A percentile compares a stretch with the other conserved stretches of the same genome.
phyloP scores from a whole-genome alignment of 2,329 filamentous ascomycete genomes.

The Pseudocercospora crystallina region DNA sequence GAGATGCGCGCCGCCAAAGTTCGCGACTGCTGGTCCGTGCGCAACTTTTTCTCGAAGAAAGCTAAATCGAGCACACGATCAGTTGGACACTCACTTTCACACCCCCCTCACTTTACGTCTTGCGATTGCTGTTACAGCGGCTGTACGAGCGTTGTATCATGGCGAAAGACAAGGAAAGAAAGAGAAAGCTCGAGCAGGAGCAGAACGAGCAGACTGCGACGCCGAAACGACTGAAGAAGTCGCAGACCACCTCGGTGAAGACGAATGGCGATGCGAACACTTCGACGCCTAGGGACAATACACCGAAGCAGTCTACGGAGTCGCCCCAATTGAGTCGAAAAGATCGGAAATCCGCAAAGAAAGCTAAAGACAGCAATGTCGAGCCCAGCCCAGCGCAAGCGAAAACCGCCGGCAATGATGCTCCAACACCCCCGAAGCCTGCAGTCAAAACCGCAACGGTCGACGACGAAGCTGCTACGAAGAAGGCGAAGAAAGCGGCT shows the following conservation, averaged over 20 bases:
- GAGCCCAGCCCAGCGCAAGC: no score
- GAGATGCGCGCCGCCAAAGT: not conserved
- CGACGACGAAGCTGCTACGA: constrained; percentile 5
- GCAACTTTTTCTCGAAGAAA: constrained; percentile 14
- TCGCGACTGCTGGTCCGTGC: constrained; percentile 5
- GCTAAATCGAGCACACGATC: constrained; percentile 9
- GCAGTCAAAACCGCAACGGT: not conserved
- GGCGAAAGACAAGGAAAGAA: constrained; percentile 21
- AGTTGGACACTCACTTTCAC: not conserved
- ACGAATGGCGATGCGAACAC: constrained; percentile 10
- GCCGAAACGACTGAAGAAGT: constrained; percentile 22
- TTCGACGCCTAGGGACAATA: not conserved
- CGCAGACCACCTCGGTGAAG: constrained; percentile 15
- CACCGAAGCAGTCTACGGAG: not conserved
- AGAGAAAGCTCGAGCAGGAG: constrained; percentile 25
- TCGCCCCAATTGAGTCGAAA: constrained; percentile 1
- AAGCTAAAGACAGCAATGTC: not conserved
- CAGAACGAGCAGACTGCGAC: constrained; percentile 15
- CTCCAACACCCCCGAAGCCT: no score
- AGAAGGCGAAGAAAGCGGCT: constrained; percentile 15
- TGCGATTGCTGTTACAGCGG: not conserved
- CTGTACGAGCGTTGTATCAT: constrained; percentile 2
- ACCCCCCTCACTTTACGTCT: not conserved
- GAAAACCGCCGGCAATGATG: no score
- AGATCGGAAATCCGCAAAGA: constrained; percentile 4